Evolutionary conservation across 371 early-diverging fungal genomes (phyloP), one percentile per base, ranked within the genome.

Genomic region (Dipsacomyces acuminosporus): DNA sequence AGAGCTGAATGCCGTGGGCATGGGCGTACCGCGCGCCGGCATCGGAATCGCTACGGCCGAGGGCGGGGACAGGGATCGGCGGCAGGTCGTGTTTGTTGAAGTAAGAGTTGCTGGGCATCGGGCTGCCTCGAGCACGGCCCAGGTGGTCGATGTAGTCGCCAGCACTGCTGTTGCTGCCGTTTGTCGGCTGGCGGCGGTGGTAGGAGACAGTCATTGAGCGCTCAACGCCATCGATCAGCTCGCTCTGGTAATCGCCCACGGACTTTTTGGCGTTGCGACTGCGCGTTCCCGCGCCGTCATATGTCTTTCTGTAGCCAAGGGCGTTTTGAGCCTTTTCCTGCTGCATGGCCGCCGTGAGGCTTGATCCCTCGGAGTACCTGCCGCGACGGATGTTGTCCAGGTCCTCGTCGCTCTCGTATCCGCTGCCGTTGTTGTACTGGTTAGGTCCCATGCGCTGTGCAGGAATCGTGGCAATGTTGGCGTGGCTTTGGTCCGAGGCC

Each of bases 241-340:
- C 69, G 30, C 13, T 30, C 30, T 57, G 52, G 36, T 69, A 69
- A 56, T 69, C 55, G 42, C 69, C 48, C 6, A 54, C 54, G 21
- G 54, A 51, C 51, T 59, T 63, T 47, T 54, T 67, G 30, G 58
- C 57, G 41, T 40, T 51, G 43, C 55, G 48, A 18, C 38, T 46
- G 15, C 52, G 56, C 18, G 36, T 23, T 1, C 45, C 54, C 0
- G 45, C 51, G 35, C 72, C 72, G 19, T 72, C 72, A 23, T 64
- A 72, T 1, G 72, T 72, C 33, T 72, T 72, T 35, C 72, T 66
- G 45, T 72, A 59, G 0, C 47, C 11, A n/a, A 71, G 71, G 35
- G 53, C 30, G 54, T 34, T 38, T 36, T 51, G 42, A 1, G 56
- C 5, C 51, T 56, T 64, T 8, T 71, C 71, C 22, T 56, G 61